Percentiles rank a stretch among this genome's conserved stretches.
phyloP scores from a whole-genome alignment of 495 filamentous ascomycete genomes.

The Copromyces sp. region DNA sequence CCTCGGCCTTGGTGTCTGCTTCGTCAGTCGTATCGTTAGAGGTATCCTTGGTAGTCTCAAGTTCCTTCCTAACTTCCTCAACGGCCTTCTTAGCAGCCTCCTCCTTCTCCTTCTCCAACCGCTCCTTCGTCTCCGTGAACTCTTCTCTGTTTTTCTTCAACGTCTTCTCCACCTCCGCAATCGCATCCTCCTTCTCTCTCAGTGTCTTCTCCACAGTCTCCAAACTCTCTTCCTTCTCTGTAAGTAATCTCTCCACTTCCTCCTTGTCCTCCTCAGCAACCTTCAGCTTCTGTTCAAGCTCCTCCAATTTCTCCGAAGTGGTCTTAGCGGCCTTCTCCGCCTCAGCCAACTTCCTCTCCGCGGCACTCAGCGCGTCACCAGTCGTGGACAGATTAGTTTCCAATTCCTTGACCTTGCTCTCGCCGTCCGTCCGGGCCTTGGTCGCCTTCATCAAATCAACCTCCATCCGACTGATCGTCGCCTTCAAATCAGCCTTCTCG shows the following conservation, averaged over 20 bases:
- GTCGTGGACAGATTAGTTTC: not conserved
- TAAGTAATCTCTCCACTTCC: slow-evolving; percentile 10
- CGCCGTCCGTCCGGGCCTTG: slow-evolving; percentile 35
- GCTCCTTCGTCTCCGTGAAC: slow-evolving; percentile 4
- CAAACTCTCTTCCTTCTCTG: slow-evolving; percentile 2
- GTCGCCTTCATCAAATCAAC: slow-evolving; percentile 50
- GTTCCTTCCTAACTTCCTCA: slow-evolving; percentile 3
- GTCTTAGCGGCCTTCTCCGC: not conserved
- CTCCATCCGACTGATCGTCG: slow-evolving; percentile 47
- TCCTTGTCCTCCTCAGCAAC: slow-evolving; percentile 2
- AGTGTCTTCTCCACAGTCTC: not conserved
- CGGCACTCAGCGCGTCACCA: not conserved
- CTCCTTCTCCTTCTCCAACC: slow-evolving; percentile 10
- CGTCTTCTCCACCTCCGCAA: slow-evolving; percentile 4
- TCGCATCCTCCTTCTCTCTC: slow-evolving; percentile 2
- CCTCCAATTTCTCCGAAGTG: not conserved
- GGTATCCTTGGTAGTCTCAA: not conserved
- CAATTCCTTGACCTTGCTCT: slow-evolving; percentile 12
- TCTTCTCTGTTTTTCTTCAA: not conserved
- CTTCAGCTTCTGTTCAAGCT: not conserved
- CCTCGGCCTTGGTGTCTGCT: not conserved
- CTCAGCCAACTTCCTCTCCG: slow-evolving; percentile 2
- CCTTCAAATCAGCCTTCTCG: slow-evolving; percentile 52
- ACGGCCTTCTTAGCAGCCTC: slow-evolving; percentile 16
- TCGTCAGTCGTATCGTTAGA: not conserved